Evolutionary conservation across 163 green algal species (phyloP), one percentile per base, ranked within the genome.

Genomic region (Chlorella variabilis): DNA sequence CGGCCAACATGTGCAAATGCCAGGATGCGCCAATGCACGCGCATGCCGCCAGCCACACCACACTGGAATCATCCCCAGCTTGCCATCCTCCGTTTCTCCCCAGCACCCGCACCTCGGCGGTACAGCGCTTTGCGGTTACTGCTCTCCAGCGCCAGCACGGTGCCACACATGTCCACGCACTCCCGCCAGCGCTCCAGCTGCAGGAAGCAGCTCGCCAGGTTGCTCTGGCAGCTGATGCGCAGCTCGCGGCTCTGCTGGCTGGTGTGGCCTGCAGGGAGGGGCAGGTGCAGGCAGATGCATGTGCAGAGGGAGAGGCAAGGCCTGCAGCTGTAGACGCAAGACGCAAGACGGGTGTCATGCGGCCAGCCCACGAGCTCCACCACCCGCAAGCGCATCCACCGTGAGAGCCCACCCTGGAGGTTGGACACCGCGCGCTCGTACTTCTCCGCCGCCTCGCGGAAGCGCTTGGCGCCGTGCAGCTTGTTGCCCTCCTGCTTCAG

Each of bases 41-140:
- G n/a, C n/a, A n/a, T n/a, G n/a, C n/a, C n/a, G n/a, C n/a, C n/a
- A n/a, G n/a, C n/a, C n/a, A n/a, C n/a, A n/a, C n/a, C n/a, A n/a
- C n/a, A n/a, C n/a, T n/a, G n/a, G n/a, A n/a, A n/a, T n/a, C n/a
- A n/a, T n/a, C n/a, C n/a, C n/a, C n/a, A n/a, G n/a, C n/a, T n/a
- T n/a, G n/a, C n/a, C n/a, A n/a, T n/a, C n/a, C n/a, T n/a, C n/a
- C n/a, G n/a, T n/a, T n/a, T n/a, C n/a, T n/a, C n/a, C n/a, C n/a
- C n/a, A n/a, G n/a, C n/a, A n/a, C n/a, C n/a, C 59, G n/a, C 76
- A 75, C 65, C 66, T 39, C 77, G 61, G 21, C 95, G 90, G 89
- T 97, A 98, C n/a, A 98, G 82, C 11, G 95, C 95, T 86, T 98
- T 98, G 31, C 95, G 78, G 77, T 96, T 98, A 42, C 75, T 41